phyloP scores from a whole-genome alignment of 371 early-diverging fungal genomes.

The Mortierella sp. region DNA sequence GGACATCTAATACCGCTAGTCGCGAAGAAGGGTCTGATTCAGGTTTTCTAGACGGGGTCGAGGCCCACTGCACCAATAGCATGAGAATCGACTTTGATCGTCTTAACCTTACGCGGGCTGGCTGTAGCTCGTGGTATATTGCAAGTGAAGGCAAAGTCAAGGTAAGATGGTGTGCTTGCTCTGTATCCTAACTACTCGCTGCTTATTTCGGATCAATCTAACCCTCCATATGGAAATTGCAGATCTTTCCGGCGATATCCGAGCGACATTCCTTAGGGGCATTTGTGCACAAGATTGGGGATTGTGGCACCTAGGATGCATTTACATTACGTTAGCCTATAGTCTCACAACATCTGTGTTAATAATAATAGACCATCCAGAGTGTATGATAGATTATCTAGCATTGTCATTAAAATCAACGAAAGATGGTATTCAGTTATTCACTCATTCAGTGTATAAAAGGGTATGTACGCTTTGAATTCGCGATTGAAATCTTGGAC shows the following conservation, averaged over 20 bases:
- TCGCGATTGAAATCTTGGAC: not conserved
- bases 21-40: conserved; percentile 16
- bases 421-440: too few species aligned
- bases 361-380: too few species aligned
- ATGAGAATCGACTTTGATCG: conserved; percentile 53
- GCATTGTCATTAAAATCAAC: too few species aligned
- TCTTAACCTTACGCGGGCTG: conserved; percentile 33
- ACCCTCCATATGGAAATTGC: not conserved
- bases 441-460: too few species aligned
- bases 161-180: conserved; percentile 10
- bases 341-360: too few species aligned
- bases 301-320: conserved; percentile 18
- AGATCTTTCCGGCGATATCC: conserved; percentile 35
- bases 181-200: too few species aligned
- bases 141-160: conserved; percentile 54
- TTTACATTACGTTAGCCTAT: too few species aligned
- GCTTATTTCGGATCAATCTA: not conserved
- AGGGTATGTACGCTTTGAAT: too few species aligned
- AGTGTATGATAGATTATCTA: too few species aligned
- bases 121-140: conserved; percentile 47
- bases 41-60: conserved; percentile 42
- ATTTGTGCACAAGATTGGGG: conserved; percentile 24
- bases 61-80: conserved; percentile 35
- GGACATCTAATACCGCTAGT: conserved; percentile 6
- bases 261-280: conserved; percentile 20